phyloP scores from a whole-genome alignment of 2,329 filamentous ascomycete genomes.

The Monascus ruber region DNA sequence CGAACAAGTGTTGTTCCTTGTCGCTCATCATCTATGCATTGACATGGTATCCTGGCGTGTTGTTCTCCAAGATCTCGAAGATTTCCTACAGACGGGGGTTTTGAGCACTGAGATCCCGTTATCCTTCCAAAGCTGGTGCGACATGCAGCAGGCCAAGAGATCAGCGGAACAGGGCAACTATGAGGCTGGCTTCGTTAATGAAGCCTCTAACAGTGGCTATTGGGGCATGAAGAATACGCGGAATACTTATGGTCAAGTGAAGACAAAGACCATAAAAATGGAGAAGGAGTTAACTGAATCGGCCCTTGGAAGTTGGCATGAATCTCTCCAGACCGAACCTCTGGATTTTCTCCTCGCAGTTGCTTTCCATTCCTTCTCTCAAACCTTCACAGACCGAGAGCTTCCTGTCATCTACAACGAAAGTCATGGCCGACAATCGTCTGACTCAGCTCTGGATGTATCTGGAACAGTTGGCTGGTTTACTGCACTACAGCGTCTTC shows the following conservation, averaged over 20 bases:
- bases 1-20: constrained; percentile 19
- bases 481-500: constrained; percentile 36
- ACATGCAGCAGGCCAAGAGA: constrained; percentile 19
- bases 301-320: constrained; percentile 21
- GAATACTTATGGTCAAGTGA: constrained; percentile 26
- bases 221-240: constrained; percentile 23
- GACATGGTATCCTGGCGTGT: constrained; percentile 26
- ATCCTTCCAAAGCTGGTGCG: constrained; percentile 30
- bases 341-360: constrained; percentile 27
- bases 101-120: constrained; percentile 22
- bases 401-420: constrained; percentile 39
- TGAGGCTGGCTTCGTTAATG: constrained; percentile 15
- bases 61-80: constrained; percentile 25
- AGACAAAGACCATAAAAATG: constrained; percentile 23
- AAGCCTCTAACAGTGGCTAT: constrained; percentile 22
- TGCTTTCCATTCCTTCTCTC: constrained; percentile 33
- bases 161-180: constrained; percentile 8
- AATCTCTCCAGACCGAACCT: constrained; percentile 24
- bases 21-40: constrained; percentile 18
- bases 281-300: constrained; percentile 20
- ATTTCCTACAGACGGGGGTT: constrained; percentile 21
- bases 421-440: constrained; percentile 38
- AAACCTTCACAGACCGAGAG: constrained; percentile 31
- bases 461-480: constrained; percentile 42
- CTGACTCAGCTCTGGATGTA: constrained; percentile 34